Evolutionary conservation across 768 basidiomycete species (phyloP).

Genomic region (Tylopilus plumbeoviolaceoides): DNA sequence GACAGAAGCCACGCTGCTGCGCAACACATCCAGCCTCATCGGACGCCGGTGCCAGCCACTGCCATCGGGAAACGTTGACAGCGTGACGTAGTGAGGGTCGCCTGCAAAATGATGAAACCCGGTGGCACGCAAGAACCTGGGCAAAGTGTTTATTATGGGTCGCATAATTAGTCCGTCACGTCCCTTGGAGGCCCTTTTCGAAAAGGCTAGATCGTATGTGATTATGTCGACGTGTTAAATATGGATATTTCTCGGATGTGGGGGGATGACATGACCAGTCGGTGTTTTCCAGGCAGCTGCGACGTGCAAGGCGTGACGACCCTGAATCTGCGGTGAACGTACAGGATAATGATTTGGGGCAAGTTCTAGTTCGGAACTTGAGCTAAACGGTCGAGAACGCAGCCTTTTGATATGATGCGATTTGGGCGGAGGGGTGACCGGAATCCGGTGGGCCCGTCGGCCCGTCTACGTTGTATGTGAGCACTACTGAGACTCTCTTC

Average conservation of each 20-base stretch:
- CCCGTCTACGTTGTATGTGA: neutral
- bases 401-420: slow-evolving; percentile 15
- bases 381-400: slow-evolving; percentile 17
- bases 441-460: slow-evolving; percentile 8
- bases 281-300: slow-evolving; percentile 21
- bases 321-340: slow-evolving; percentile 17
- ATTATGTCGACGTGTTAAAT: slow-evolving; percentile 4
- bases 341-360: slow-evolving; percentile 4
- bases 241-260: slow-evolving; percentile 13
- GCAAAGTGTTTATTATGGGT: neutral
- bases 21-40: slow-evolving; percentile 8
- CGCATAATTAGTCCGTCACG: slow-evolving; percentile 7
- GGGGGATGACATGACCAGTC: neutral
- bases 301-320: slow-evolving; percentile 15
- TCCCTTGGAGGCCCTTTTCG: slow-evolving; percentile 8
- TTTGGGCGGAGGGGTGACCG: slow-evolving; percentile 26
- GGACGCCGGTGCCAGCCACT: slow-evolving; percentile 7
- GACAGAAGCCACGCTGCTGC: slow-evolving; percentile 18
- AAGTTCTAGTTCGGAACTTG: slow-evolving; percentile 19
- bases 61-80: slow-evolving; percentile 5
- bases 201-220: neutral
- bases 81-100: slow-evolving; percentile 11
- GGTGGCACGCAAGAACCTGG: neutral
- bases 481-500: neutral
- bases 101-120: slow-evolving; percentile 2